These are phyloP conservation scores for Wickerhamomyces bovis DNA, from an alignment of 805 yeast species.

Conservation along the genomic window DNA sequence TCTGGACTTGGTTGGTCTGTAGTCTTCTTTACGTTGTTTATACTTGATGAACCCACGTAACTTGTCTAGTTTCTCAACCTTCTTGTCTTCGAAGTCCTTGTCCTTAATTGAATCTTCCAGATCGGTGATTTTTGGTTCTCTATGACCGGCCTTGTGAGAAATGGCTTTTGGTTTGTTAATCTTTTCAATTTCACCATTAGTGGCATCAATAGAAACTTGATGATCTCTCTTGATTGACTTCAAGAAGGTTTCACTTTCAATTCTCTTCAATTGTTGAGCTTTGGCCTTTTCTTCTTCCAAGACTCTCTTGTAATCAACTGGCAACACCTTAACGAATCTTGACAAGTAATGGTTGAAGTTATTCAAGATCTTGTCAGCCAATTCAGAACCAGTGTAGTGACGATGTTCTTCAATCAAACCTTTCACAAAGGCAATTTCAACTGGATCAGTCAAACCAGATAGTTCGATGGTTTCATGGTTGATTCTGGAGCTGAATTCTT, in stretches of 20 bases:
- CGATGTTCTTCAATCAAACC: constrained; percentile 93
- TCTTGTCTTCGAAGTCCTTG: constrained; percentile 55
- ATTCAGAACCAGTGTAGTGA: constrained; percentile 88
- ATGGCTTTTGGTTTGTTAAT: constrained; percentile 14
- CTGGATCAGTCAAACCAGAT: constrained; percentile 70
- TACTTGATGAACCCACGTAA: constrained; percentile 91
- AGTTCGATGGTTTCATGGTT: constrained; percentile 81
- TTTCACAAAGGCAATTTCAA: constrained; percentile 89
- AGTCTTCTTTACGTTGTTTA: constrained; percentile 80
- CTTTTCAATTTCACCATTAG: constrained; percentile 76
- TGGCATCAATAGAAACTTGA: constrained; percentile 69
- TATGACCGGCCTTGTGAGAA: constrained; percentile 28
- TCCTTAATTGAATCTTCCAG: constrained; percentile 85
- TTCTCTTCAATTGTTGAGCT: constrained; percentile 51
- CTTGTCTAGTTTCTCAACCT: constrained; percentile 65
- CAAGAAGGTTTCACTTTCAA: constrained; percentile 58
- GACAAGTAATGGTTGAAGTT: constrained; percentile 88
- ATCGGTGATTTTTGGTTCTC: constrained; percentile 84
- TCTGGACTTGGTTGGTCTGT: constrained; percentile 72
- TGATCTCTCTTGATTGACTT: constrained; percentile 66
- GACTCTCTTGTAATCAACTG: constrained; percentile 85
- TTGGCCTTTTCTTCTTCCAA: constrained; percentile 69
- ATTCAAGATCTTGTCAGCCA: constrained; percentile 75
- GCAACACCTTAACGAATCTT: constrained; percentile 88
- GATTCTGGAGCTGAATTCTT: constrained; percentile 77